These are phyloP conservation scores for Rhizopogon salebrosus DNA, from an alignment of 768 basidiomycete species.

Conservation along the genomic window DNA sequence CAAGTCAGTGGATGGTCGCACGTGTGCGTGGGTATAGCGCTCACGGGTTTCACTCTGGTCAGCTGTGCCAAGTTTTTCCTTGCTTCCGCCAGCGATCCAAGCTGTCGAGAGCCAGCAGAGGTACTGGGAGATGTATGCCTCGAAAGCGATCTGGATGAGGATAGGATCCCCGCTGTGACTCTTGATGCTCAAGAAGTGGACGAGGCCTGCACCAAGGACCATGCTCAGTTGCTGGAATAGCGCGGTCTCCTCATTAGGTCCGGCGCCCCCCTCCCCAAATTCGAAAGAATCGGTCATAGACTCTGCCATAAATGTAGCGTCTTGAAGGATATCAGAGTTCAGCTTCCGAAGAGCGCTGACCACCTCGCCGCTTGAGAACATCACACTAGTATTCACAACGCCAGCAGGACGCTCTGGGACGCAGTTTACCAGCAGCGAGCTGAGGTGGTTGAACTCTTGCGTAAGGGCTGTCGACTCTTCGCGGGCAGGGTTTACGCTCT, in stretches of 20 bases:
- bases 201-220: slow-evolving; percentile 16
- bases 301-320: slow-evolving; percentile 43
- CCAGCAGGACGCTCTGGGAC: slow-evolving; percentile 39
- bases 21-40: neutral
- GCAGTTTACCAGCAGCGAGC: neutral
- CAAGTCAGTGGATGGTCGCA: neutral
- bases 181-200: slow-evolving; percentile 24
- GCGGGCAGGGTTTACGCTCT: slow-evolving; percentile 16
- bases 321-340: slow-evolving; percentile 45
- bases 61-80: slow-evolving; percentile 32
- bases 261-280: slow-evolving; percentile 13
- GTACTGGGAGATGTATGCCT: slow-evolving; percentile 22
- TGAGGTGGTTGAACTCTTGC: slow-evolving; percentile 17
- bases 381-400: slow-evolving; percentile 26
- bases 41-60: neutral
- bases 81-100: slow-evolving; percentile 27
- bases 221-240: slow-evolving; percentile 11
- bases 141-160: slow-evolving; percentile 32
- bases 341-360: slow-evolving; percentile 37
- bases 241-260: slow-evolving; percentile 17
- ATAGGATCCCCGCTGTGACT: slow-evolving; percentile 29
- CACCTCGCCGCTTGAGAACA: slow-evolving; percentile 40
- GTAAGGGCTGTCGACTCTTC: slow-evolving; percentile 24
- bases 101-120: slow-evolving; percentile 22
- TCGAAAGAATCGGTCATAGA: slow-evolving; percentile 39